Base-by-base conservation (phyloP, 2,329 filamentous ascomycete genomes). In the Alternaria burnsii region DNA sequence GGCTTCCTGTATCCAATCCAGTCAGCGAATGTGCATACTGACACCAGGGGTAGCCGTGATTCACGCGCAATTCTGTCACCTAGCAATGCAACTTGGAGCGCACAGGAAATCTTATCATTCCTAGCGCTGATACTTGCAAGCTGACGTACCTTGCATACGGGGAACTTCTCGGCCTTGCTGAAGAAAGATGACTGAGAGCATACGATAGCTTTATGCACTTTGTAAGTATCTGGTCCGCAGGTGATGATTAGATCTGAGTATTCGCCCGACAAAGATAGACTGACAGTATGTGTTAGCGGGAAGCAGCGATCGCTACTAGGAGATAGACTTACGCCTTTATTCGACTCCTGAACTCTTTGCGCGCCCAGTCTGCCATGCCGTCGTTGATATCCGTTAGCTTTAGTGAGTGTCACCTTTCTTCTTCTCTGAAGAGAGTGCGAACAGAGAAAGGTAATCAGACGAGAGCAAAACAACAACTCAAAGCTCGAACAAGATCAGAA, bases 181-280 rank as follows among this genome's bases (percentile, higher is more conserved):
- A 44, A 43, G 24, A 52, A 52, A n/a, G 16, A 38, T 1, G 38
- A 52, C n/a, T 41, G 50, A 16, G 24, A 4, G 24, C 50, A 58
- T 0, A 68, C 52, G 8, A 70, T 53, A 1, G 24, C 42, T 26
- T 62, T 68, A 51, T 70, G 62, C 4, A 70, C 64, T 3, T 61
- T 58, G 42, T 66, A 57, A 2, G 24, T 44, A 28, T 67, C 56
- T 4, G 10, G 16, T 8, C 61, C 59, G 30, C 69, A 71, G 2
- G 58, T 67, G 34, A 71, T 62, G 11, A 32, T 51, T 7, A 71
- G 41, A 43, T 71, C 68, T 0, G 62, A 69, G 60, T 64, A 69
- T 7, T 62, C 41, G 44, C 66, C 64, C 4, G 58, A 57, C 3
- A 4, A 18, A 16, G 48, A 40, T 1, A 62, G 52, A 5, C 52